phyloP scores from a whole-genome alignment of 2,329 filamentous ascomycete species.

The Scolecobasidium constrictum region DNA sequence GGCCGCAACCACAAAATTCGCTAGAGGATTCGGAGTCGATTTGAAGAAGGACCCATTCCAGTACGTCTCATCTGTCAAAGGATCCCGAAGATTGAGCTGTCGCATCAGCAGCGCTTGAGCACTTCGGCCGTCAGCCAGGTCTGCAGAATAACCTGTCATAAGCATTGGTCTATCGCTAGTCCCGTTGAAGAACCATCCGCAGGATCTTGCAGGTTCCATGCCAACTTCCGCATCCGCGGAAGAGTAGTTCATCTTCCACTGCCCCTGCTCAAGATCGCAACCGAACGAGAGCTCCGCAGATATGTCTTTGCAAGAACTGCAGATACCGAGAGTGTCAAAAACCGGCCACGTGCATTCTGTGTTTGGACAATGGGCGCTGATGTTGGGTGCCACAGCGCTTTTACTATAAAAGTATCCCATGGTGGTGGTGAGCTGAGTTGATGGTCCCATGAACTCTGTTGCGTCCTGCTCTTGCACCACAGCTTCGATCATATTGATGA shows the following conservation, averaged over 20 bases:
- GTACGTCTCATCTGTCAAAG: background rate
- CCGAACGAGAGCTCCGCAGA: slow-evolving; percentile 2
- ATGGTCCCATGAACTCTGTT: background rate
- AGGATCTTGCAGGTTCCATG: slow-evolving; percentile 10
- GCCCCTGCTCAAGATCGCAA: background rate
- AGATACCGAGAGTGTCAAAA: slow-evolving; percentile 10
- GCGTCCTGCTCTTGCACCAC: background rate
- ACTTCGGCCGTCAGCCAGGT: background rate
- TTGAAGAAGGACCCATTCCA: slow-evolving; percentile 10
- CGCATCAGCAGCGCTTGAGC: slow-evolving; percentile 1
- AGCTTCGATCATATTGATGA: background rate
- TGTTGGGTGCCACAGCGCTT: background rate
- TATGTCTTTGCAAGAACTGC: slow-evolving; percentile 10
- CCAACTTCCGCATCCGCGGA: too few species aligned
- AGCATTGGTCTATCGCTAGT: slow-evolving; percentile 7
- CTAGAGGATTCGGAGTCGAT: slow-evolving; percentile 1
- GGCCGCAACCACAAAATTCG: slow-evolving; percentile 4
- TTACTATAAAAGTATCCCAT: background rate
- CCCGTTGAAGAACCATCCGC: slow-evolving; percentile 10
- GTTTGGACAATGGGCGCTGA: slow-evolving; percentile 6
- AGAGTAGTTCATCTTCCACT: slow-evolving; percentile 1
- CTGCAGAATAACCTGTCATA: slow-evolving; percentile 8
- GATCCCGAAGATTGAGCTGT: background rate
- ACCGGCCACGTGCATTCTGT: slow-evolving; percentile 8
- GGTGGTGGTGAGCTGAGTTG: background rate